Percentiles rank a stretch among this genome's conserved stretches.
phyloP scores from a whole-genome alignment of 2,329 filamentous ascomycete genomes.

The Nothophaeocryptopus gaeumannii region DNA sequence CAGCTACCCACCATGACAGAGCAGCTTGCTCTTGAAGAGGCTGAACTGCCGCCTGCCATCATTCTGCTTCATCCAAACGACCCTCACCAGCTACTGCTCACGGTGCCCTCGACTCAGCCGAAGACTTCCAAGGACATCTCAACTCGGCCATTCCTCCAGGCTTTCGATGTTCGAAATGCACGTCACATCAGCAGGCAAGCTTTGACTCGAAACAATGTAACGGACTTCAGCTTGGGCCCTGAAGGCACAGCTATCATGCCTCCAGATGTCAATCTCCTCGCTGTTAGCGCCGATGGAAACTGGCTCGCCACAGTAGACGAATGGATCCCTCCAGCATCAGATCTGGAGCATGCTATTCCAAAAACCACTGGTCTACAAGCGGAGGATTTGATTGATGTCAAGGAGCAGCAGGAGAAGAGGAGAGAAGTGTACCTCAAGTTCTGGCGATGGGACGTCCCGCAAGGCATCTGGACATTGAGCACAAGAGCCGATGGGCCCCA shows the following conservation, averaged over 20 bases:
- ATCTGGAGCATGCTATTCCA: constrained; percentile 59
- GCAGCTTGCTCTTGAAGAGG: constrained; percentile 7
- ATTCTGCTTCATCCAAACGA: constrained; percentile 43
- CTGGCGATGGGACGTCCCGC: constrained; percentile 67
- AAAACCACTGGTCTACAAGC: constrained; percentile 14
- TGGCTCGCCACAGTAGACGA: constrained; percentile 93
- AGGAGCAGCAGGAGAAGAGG: constrained; percentile 47
- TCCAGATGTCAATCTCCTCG: constrained; percentile 72
- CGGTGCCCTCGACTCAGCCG: constrained; percentile 53
- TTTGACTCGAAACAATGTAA: constrained; percentile 81
- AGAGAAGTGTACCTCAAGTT: constrained; percentile 85
- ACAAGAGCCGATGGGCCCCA: constrained; percentile 85
- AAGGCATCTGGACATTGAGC: constrained; percentile 65
- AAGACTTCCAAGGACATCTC: constrained; percentile 31
- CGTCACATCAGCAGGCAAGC: constrained; percentile 83
- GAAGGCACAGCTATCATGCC: constrained; percentile 70
- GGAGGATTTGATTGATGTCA: constrained; percentile 33
- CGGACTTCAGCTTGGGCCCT: constrained; percentile 72
- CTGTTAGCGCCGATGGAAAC: constrained; percentile 73
- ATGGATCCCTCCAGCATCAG: constrained; percentile 72
- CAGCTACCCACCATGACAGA: constrained; percentile 50
- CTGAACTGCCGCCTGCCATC: constrained; percentile 23
- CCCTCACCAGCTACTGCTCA: constrained; percentile 44
- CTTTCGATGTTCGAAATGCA: constrained; percentile 77
- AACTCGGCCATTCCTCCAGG: constrained; percentile 67